Evolutionary conservation across 2,329 filamentous ascomycete species (phyloP).

Genomic region (Drechslerella coelobrocha): DNA sequence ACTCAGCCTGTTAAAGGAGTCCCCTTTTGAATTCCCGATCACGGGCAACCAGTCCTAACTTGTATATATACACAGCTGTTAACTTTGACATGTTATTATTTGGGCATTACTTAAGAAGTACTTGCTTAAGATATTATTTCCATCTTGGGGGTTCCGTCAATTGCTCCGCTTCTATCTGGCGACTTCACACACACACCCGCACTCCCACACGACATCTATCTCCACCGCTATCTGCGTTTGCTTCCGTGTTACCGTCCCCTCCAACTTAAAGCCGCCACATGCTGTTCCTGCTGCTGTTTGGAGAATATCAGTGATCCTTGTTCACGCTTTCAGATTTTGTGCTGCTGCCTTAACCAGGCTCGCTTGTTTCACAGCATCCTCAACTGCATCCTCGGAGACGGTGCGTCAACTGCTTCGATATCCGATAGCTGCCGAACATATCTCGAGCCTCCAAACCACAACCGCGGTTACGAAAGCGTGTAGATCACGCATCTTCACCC

Average conservation of each 20-base stretch:
- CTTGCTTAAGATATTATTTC: neutral
- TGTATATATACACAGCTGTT: no score
- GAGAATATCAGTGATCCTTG: no score
- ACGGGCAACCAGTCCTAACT: no score
- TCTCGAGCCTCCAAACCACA: constrained; percentile 8
- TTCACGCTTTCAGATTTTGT: neutral
- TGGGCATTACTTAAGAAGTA: neutral
- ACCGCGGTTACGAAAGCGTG: neutral
- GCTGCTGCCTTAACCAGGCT: neutral
- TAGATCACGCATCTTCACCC: neutral
- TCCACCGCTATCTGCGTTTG: neutral
- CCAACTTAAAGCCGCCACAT: no score
- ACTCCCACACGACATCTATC: neutral
- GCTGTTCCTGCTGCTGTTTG: neutral
- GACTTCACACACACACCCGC: neutral
- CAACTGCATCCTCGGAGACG: constrained; percentile 1
- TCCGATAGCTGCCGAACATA: constrained; percentile 39
- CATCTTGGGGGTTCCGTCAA: neutral
- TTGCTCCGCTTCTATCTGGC: neutral
- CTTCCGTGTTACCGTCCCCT: neutral
- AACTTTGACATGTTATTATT: neutral
- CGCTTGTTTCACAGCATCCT: constrained; percentile 4
- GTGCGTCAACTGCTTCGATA: constrained; percentile 15
- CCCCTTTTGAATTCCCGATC: neutral
- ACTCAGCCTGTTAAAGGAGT: neutral